phyloP scores from a whole-genome alignment of 352 stramenopile species.

The Albugo laibachii region DNA sequence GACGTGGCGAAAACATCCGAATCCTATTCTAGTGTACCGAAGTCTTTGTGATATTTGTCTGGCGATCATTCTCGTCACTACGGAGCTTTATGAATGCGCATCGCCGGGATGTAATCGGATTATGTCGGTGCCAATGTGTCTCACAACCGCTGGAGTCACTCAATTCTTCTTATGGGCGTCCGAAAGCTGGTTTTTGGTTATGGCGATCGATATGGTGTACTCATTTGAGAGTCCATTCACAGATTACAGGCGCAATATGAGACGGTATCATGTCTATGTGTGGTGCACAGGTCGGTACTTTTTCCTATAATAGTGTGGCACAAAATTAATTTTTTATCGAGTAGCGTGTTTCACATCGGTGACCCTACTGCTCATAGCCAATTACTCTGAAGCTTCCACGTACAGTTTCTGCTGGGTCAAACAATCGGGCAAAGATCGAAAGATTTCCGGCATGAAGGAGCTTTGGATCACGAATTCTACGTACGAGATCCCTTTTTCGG shows the following conservation, averaged over 20 bases:
- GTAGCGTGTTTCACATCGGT: conserved; percentile 42
- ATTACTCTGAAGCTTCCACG: conserved; percentile 49
- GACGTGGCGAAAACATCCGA: conserved; percentile 71
- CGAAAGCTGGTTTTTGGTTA: conserved; percentile 80
- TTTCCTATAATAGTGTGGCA: neutral
- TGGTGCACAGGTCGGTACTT: conserved; percentile 34
- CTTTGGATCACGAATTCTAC: conserved; percentile 75
- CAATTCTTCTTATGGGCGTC: conserved; percentile 78
- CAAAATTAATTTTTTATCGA: conserved; percentile 1
- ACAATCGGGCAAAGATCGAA: conserved; percentile 26
- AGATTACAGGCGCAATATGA: conserved; percentile 73
- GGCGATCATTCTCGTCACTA: conserved; percentile 50
- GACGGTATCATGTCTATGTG: conserved; percentile 66
- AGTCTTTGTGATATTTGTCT: conserved; percentile 67
- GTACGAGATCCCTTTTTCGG: conserved; percentile 12
- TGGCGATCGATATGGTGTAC: conserved; percentile 74
- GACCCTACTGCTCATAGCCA: conserved; percentile 45
- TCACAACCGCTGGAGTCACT: conserved; percentile 43
- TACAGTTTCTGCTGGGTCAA: conserved; percentile 75
- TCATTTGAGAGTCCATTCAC: conserved; percentile 76
- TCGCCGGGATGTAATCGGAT: conserved; percentile 8
- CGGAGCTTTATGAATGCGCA: conserved; percentile 65
- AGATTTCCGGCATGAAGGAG: conserved; percentile 12
- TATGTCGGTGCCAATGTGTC: conserved; percentile 14
- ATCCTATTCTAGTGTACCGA: conserved; percentile 76